These are phyloP conservation scores for Parachlorella kessleri DNA, from an alignment of 139 green algal genomes.

Conservation along the genomic window DNA sequence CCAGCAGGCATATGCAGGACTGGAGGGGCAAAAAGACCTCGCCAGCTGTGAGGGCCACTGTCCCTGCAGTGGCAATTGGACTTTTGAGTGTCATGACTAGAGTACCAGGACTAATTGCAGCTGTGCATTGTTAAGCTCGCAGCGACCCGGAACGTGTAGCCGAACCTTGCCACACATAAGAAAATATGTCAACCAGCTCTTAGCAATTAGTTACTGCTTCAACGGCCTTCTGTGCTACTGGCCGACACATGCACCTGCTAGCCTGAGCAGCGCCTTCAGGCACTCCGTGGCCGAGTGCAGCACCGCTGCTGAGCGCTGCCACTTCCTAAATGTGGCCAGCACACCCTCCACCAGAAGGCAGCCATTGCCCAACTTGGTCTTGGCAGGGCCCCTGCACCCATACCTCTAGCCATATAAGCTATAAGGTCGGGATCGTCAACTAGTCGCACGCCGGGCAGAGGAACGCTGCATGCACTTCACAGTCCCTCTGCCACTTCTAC, in stretches of 20 bases:
- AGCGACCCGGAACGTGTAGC: no score
- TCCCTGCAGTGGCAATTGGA: constrained; percentile 4
- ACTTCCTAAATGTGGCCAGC: constrained; percentile 4
- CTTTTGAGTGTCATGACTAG: background rate
- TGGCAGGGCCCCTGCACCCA: constrained; percentile 6
- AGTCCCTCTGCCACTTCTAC: no score
- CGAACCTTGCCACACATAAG: no score
- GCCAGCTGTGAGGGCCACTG: background rate
- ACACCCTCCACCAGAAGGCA: constrained; percentile 22
- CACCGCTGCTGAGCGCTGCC: constrained; percentile 8
- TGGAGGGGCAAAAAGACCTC: constrained; percentile 23
- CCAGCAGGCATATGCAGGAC: constrained; percentile 8
- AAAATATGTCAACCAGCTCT: no score
- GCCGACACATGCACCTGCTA: constrained; percentile 9
- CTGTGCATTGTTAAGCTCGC: background rate
- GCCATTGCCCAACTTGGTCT: background rate
- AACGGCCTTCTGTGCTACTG: no score
- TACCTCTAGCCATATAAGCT: no score
- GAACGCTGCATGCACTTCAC: background rate
- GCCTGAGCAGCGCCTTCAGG: constrained; percentile 20
- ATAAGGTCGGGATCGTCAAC: no score
- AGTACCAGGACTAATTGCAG: background rate
- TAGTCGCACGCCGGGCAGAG: background rate
- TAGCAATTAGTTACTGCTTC: no score
- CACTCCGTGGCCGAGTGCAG: constrained; percentile 23